Conservation (phyloP, 352 stramenopile species). For the Phytophthora macrochlamydospora region DNA sequence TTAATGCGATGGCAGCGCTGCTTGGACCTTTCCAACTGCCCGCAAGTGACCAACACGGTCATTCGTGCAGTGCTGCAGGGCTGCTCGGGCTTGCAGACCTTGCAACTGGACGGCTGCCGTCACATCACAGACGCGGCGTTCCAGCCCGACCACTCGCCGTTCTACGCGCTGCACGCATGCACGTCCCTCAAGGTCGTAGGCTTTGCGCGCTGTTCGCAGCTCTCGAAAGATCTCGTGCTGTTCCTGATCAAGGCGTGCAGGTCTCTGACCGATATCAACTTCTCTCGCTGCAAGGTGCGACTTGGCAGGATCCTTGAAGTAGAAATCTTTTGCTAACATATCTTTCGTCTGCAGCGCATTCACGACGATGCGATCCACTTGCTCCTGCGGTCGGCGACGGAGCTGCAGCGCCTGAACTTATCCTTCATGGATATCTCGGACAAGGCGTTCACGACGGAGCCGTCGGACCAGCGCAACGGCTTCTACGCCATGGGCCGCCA, state of each 20-base stretch:
- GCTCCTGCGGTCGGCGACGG: constrained; percentile 61
- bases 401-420: constrained; percentile 73
- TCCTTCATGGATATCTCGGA: constrained; percentile 88
- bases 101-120: constrained; percentile 84
- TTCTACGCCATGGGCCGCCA: constrained; percentile 53
- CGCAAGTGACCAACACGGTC: constrained; percentile 89
- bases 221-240: constrained; percentile 78
- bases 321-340: constrained; percentile 11
- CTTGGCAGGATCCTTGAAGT: not conserved
- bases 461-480: constrained; percentile 41
- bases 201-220: constrained; percentile 82
- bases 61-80: constrained; percentile 81
- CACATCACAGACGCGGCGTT: constrained; percentile 90
- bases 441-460: constrained; percentile 60
- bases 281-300: constrained; percentile 80
- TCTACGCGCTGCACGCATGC: constrained; percentile 72
- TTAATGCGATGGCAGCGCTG: constrained; percentile 47
- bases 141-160: constrained; percentile 79
- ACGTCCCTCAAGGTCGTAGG: constrained; percentile 79
- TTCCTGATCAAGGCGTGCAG: constrained; percentile 81
- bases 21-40: constrained; percentile 83
- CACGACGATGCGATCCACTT: constrained; percentile 72
- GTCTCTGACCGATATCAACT: constrained; percentile 78
- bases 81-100: constrained; percentile 73
- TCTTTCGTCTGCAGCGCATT: constrained; percentile 51